Conservation (phyloP, 2,329 filamentous ascomycete species). For the Exophiala calicioides region DNA sequence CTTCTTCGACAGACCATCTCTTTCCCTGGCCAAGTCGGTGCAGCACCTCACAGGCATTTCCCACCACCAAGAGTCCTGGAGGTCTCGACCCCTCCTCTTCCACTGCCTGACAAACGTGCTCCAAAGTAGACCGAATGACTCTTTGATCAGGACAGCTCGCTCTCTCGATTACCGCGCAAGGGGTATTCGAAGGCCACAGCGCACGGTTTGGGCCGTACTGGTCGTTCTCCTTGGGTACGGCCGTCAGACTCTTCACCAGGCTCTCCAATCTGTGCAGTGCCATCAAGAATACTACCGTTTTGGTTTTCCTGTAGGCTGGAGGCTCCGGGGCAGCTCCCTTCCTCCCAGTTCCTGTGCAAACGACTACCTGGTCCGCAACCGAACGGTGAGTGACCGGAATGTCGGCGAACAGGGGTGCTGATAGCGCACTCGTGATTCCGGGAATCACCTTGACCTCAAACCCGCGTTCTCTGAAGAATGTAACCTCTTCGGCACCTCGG, state of each 20-base stretch:
- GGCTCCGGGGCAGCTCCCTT: constrained; percentile 82
- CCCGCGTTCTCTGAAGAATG: constrained; percentile 75
- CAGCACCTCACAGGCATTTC: constrained; percentile 78
- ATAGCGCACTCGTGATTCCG: constrained; percentile 84
- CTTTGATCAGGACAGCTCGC: constrained; percentile 93
- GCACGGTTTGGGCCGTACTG: constrained; percentile 27
- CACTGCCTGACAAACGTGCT: constrained; percentile 76
- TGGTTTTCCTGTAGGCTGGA: constrained; percentile 71
- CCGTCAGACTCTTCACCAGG: constrained; percentile 69
- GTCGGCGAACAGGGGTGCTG: constrained; percentile 81
- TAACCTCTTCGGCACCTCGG: constrained; percentile 87
- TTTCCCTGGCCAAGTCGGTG: constrained; percentile 58
- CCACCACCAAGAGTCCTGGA: constrained; percentile 84
- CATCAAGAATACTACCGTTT: constrained; percentile 95
- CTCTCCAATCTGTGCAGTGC: constrained; percentile 79
- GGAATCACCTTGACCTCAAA: constrained; percentile 74
- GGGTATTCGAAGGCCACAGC: constrained; percentile 72
- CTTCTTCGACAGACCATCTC: constrained; percentile 84
- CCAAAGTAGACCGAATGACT: constrained; percentile 83
- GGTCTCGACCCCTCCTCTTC: constrained; percentile 87
- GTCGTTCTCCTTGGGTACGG: constrained; percentile 25
- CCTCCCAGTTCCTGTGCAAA: constrained; percentile 95
- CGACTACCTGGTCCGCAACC: constrained; percentile 85
- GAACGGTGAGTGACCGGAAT: constrained; percentile 88
- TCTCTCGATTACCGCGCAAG: constrained; percentile 89